Base-by-base conservation (phyloP, 441 rosid species). In the Arabidopsis lyrata region DNA sequence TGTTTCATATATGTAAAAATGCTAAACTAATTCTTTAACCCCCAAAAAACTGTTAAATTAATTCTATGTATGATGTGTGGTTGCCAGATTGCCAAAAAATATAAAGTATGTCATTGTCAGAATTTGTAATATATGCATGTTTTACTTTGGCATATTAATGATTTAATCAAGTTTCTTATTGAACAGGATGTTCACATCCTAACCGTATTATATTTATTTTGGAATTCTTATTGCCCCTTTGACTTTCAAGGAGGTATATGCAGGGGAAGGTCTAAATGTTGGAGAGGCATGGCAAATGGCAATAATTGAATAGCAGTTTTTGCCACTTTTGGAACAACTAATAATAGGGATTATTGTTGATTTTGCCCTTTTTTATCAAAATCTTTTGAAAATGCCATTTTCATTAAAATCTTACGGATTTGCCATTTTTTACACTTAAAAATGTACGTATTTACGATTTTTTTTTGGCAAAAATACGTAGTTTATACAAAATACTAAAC, bases 301-400 rank as follows among this genome's bases (percentile, higher is more conserved):
- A 66, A 65, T 77, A 72, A 72, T 66, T 72, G 73, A 71, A 60
- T 50, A 52, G 57, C 50, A 44, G 52, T 35, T 71, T 71, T 77
- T 42, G 58, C 59, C 59, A 72, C 66, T 72, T 77, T 68, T 60
- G 77, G 77, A 60, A 60, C 64, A 58, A 53, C 69, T 65, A 66
- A 29, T 29, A 35, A 66, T 77, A 77, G n/a, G n/a, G n/a, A n/a
- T n/a, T n/a, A n/a, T n/a, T n/a, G n/a, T n/a, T n/a, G n/a, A n/a
- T n/a, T n/a, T n/a, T n/a, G n/a, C n/a, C n/a, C n/a, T n/a, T n/a
- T n/a, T n/a, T n/a, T n/a, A n/a, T n/a, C n/a, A n/a, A n/a, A n/a
- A n/a, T n/a, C n/a, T n/a, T n/a, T n/a, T n/a, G n/a, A n/a, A n/a
- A n/a, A n/a, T n/a, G n/a, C n/a, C n/a, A n/a, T n/a, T n/a, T n/a